Base-by-base conservation (phyloP, 345 rosid genomes). In the Camelina neglecta region DNA sequence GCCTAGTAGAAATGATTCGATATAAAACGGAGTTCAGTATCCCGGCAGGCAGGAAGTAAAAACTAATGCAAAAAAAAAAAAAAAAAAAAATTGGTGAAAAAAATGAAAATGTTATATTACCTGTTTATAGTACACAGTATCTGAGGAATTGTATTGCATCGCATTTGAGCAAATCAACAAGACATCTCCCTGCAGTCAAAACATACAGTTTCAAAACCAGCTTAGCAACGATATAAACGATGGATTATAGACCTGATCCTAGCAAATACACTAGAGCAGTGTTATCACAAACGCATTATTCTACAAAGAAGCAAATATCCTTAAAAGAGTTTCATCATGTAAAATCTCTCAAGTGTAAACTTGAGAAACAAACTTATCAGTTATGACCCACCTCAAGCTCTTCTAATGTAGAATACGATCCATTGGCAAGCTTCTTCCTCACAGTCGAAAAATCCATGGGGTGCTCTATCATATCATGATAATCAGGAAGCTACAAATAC, bases 391-490 rank as follows among this genome's bases (percentile, higher is more conserved):
- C 97, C 97, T 89, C 96, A 60, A 92, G 83, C 73, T 89, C 86
- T 56, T 89, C 91, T 81, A 92, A 63, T 11, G 81, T 81, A 66
- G 80, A 41, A 80, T 92, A 92, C 36, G 87, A 82, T 69, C 92
- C 97, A 83, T 78, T 87, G 38, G 81, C 83, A 69, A 92, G 86
- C 84, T 92, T 89, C 85, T 84, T 88, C 85, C 97, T 85, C 56
- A 89, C 87, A 0, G 97, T 92, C 57, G 90, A 66, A 36, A 92
- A 92, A 76, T 92, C 97, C 97, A 92, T 92, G 11, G 97, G 97
- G 78, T 85, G 77, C 83, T 88, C 89, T 70, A 89, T 84, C 53
- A 89, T 83, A 51, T 92, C 93, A 38, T 84, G 92, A 67, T 92
- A 92, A 79, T 92, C 96, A 29, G 97, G 97, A 74, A 92, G 95